These are phyloP conservation scores for Colletotrichum lini DNA, from an alignment of 2,329 filamentous ascomycete species.

Conservation along the genomic window DNA sequence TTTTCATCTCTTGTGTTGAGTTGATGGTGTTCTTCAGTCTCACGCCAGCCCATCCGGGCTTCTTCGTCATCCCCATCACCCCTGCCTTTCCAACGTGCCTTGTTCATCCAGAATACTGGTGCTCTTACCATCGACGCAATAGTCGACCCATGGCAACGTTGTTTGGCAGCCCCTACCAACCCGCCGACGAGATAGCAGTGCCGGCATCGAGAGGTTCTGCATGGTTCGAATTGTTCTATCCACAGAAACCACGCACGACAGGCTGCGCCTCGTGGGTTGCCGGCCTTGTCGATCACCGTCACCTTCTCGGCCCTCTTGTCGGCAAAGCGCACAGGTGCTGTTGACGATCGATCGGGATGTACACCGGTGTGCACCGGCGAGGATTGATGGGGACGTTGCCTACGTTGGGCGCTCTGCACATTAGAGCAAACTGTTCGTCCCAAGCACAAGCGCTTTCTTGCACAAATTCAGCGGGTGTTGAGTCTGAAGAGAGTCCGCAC, in stretches of 20 bases:
- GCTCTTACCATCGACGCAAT: slow-evolving; percentile 9
- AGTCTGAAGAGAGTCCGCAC: background rate
- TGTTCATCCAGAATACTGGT: slow-evolving; percentile 13
- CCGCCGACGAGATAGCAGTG: slow-evolving; percentile 7
- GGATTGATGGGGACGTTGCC: slow-evolving; percentile 14
- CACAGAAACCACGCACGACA: background rate
- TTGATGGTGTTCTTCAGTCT: slow-evolving; percentile 2
- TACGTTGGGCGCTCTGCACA: background rate
- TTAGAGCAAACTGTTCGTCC: slow-evolving; percentile 26
- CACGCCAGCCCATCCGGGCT: background rate
- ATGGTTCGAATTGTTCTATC: slow-evolving; percentile 7
- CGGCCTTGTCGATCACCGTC: background rate
- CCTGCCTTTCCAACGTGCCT: slow-evolving; percentile 16
- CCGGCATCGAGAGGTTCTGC: slow-evolving; percentile 23
- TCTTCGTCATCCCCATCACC: slow-evolving; percentile 15
- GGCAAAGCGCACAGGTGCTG: slow-evolving; percentile 9
- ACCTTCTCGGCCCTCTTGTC: background rate
- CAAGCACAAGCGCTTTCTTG: slow-evolving; percentile 20
- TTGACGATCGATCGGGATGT: slow-evolving; percentile 1
- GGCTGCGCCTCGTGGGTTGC: background rate
- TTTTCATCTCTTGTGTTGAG: background rate
- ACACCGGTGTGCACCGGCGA: background rate
- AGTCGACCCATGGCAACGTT: background rate
- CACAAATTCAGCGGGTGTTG: background rate
- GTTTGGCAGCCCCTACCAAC: background rate